phyloP scores from a whole-genome alignment of 495 filamentous ascomycete species.

The Apodospora peruviana region DNA sequence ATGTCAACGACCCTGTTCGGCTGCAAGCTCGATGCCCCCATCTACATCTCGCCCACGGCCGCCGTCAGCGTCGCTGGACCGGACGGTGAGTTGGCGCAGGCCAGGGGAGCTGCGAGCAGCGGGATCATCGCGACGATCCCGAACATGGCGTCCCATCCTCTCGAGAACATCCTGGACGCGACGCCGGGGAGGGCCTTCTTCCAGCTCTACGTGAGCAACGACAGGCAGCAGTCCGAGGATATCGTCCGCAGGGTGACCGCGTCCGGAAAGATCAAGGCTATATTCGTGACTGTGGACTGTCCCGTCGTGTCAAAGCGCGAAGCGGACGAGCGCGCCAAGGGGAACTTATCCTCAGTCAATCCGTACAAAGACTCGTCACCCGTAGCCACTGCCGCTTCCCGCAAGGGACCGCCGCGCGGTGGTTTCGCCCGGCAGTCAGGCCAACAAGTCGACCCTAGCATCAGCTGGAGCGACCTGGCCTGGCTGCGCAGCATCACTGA shows the following conservation, averaged over 20 bases:
- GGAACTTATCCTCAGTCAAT: slow-evolving; percentile 45
- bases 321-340: slow-evolving; percentile 52
- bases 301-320: slow-evolving; percentile 60
- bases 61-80: slow-evolving; percentile 67
- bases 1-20: slow-evolving; percentile 61
- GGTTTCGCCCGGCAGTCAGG: slow-evolving; percentile 57
- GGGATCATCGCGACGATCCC: slow-evolving; percentile 53
- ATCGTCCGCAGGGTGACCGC: slow-evolving; percentile 62
- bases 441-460: slow-evolving; percentile 48
- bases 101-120: slow-evolving; percentile 47
- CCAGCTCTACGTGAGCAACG: slow-evolving; percentile 77
- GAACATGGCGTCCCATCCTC: slow-evolving; percentile 63
- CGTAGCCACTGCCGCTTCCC: slow-evolving; percentile 51
- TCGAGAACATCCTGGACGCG: slow-evolving; percentile 53
- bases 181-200: slow-evolving; percentile 56
- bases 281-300: slow-evolving; percentile 65
- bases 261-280: slow-evolving; percentile 57
- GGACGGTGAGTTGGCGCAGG: slow-evolving; percentile 68
- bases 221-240: slow-evolving; percentile 58
- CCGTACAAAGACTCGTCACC: slow-evolving; percentile 55
- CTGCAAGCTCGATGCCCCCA: slow-evolving; percentile 48
- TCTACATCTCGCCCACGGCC: slow-evolving; percentile 68
- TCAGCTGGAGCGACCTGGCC: no score
- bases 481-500: slow-evolving; percentile 41
- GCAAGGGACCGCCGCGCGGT: slow-evolving; percentile 63